Evolutionary conservation across 2,329 filamentous ascomycete species (phyloP), one percentile per base, ranked within the genome.

Genomic region (Hymenoscyphus fructigenus): DNA sequence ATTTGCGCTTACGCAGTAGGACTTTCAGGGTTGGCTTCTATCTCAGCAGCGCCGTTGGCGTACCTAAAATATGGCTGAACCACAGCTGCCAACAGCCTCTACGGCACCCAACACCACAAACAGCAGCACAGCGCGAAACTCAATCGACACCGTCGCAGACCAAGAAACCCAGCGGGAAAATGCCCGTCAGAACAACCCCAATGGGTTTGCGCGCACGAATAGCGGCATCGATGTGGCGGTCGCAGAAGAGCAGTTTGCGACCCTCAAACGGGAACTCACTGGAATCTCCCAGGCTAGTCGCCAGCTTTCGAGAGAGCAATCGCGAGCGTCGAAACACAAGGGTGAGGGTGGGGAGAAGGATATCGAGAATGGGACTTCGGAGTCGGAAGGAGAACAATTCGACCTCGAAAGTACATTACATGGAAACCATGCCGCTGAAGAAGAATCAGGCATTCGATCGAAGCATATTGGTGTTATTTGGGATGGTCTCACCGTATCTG

Each of bases 401-500:
- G 89, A 96, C 74, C 81, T 97, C 44, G 91, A 96, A 76, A 78
- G 82, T 9, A 88, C 89, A 3, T 80, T 96, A 66, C 85, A 91
- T 56, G 91, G 91, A 2, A 88, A 88, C 63, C 83, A 90, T 64
- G 85, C 84, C 57, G 89, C 91, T 9, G 90, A 92, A 73, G 83
- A 85, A 66, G 87, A 90, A 67, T 90, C 91, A 5, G 92, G 92
- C 0, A 96, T 96, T 77, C 88, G 88, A 66, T 83, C 88, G 5
- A 96, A 96, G 80, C 87, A 90, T 71, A 90, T 93, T 66, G 90
- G 91, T 34, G 90, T 92, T 0, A 85, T 91, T 67, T 96, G 91
- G 91, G 86, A 95, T 62, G 83, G 84, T 20, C 79, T 96, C 59
- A 91, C 90, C 0, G 91, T 95, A 47, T 88, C 85, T 75, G 92